phyloP scores from a whole-genome alignment of 139 green algal genomes.

The Coelastrella sp. region DNA sequence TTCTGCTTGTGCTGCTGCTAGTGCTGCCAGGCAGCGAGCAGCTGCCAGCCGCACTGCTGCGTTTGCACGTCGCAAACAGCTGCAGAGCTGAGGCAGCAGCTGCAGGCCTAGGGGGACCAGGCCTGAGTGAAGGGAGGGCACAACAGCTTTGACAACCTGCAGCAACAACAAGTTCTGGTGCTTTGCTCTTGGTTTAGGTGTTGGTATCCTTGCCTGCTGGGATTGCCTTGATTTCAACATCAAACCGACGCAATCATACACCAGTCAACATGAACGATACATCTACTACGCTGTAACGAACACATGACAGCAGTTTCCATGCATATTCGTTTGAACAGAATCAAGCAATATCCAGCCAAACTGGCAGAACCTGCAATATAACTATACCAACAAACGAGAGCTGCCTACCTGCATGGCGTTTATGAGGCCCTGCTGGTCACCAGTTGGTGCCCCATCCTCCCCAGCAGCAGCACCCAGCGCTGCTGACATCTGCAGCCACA shows the following conservation, averaged over 20 bases:
- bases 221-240: no score
- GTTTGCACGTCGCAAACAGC: slow-evolving; percentile 59
- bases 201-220: no score
- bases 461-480: slow-evolving; percentile 57
- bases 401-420: slow-evolving; percentile 68
- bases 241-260: no score
- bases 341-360: no score
- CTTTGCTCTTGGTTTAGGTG: no score
- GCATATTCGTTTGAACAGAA: no score
- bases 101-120: slow-evolving; percentile 62
- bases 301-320: no score
- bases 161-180: slow-evolving; percentile 33
- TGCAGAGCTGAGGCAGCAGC: slow-evolving; percentile 69
- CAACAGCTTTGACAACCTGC: slow-evolving; percentile 82
- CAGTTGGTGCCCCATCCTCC: slow-evolving; percentile 1
- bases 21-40: slow-evolving; percentile 51
- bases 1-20: slow-evolving; percentile 57
- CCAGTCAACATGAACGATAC: no score
- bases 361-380: no score
- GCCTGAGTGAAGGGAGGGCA: slow-evolving; percentile 57
- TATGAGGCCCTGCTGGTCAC: slow-evolving; percentile 49
- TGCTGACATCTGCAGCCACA: slow-evolving; percentile 77
- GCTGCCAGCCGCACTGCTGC: slow-evolving; percentile 65
- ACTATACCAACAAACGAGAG: neutral
- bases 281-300: no score